Percentiles rank a stretch among this genome's conserved stretches.
These are phyloP conservation scores for Neodidymelliopsis sp. DNA, from an alignment of 2,329 filamentous ascomycete species.

Conservation along the genomic window DNA sequence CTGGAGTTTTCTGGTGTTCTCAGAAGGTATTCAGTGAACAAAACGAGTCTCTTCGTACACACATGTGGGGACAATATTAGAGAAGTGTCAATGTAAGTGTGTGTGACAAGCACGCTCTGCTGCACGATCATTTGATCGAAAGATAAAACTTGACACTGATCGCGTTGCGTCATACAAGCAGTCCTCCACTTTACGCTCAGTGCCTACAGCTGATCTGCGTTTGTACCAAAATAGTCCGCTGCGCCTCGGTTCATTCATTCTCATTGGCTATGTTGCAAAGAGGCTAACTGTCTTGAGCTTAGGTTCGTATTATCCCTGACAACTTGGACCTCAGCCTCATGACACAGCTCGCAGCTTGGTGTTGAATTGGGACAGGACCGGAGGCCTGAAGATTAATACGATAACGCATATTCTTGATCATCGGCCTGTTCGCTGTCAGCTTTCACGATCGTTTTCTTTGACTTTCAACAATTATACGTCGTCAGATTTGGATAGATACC, in stretches of 20 bases:
- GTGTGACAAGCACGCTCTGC: too few species aligned
- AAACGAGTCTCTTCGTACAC: too few species aligned
- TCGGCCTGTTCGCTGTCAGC: not conserved
- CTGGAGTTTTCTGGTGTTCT: too few species aligned
- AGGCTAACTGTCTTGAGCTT: not conserved
- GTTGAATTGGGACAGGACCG: not conserved
- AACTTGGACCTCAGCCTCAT: constrained; percentile 2
- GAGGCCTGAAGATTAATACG: not conserved
- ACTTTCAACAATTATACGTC: not conserved
- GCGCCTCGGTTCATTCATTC: not conserved
- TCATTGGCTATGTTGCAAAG: not conserved
- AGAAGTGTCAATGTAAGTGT: too few species aligned
- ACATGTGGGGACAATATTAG: too few species aligned
- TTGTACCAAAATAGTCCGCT: constrained; percentile 3
- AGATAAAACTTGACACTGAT: not conserved
- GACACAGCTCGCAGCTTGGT: constrained; percentile 4
- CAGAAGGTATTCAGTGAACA: too few species aligned
- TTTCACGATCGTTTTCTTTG: not conserved
- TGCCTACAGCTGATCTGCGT: constrained; percentile 1
- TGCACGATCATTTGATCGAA: too few species aligned
- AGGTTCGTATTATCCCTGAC: not conserved
- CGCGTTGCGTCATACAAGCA: not conserved
- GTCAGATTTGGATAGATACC: not conserved
- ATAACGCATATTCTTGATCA: constrained; percentile 1
- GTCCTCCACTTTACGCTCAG: not conserved